These are phyloP conservation scores for Pestalotiopsis sp. DNA, from an alignment of 2,329 filamentous ascomycete species.

Conservation along the genomic window DNA sequence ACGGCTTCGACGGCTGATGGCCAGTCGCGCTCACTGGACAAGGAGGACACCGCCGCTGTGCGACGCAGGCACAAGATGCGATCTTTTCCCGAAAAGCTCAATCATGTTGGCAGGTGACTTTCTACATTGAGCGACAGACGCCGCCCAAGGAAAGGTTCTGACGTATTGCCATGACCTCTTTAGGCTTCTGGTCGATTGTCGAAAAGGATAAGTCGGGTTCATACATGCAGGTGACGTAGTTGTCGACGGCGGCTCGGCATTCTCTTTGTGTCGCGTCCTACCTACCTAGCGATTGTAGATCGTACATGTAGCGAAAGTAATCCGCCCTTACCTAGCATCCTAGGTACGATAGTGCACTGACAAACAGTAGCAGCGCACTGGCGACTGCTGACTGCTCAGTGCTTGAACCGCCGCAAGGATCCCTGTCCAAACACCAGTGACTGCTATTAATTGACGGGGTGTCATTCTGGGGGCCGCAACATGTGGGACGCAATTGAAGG, in stretches of 20 bases:
- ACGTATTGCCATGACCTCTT: background rate
- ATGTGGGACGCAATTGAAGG: background rate
- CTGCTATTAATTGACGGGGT: background rate
- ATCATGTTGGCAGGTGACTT: background rate
- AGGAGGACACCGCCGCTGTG: background rate
- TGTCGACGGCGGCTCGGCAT: background rate
- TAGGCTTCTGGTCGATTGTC: background rate
- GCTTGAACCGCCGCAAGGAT: background rate
- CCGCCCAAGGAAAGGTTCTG: background rate
- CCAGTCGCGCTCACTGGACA: background rate
- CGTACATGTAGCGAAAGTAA: too few species aligned
- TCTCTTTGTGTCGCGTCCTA: background rate
- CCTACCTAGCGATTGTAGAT: background rate
- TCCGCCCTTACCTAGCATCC: background rate
- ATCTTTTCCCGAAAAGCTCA: background rate
- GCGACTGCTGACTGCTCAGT: background rate
- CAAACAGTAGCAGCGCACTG: background rate
- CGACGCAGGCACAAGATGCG: background rate
- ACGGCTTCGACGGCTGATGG: too few species aligned
- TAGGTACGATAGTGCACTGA: background rate
- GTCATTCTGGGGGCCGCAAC: background rate
- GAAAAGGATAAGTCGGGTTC: conserved; percentile 1
- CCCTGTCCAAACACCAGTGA: background rate
- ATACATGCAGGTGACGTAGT: conserved; percentile 2
- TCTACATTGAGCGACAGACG: background rate